Evolutionary conservation across 768 basidiomycete genomes (phyloP), one percentile per base, ranked within the genome.

Genomic region (Lactarius sanguifluus): DNA sequence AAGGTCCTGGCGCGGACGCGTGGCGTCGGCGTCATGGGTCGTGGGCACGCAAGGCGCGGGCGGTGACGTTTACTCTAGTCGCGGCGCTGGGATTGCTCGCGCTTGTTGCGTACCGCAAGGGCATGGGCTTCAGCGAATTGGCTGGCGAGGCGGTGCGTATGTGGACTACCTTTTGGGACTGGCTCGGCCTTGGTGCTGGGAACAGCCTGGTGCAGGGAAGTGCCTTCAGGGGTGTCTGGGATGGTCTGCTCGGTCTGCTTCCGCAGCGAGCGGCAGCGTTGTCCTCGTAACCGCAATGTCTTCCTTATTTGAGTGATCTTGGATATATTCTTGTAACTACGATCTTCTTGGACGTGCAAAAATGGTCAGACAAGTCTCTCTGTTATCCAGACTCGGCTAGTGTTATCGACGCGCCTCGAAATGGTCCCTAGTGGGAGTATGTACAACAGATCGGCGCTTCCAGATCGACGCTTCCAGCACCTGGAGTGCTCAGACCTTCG

Each of bases 1-100:
- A 41, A 18, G 67, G 67, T 16, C 61, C 40, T 2, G 57, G 61
- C 0, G 66, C 47, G 40, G 40, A 59, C 18, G 18, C 34, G 52
- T 63, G 61, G 66, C 66, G 50, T 25, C 61, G 57, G 18, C 30
- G 30, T 15, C 62, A 67, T 45, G 57, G 28, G 18, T 34, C 30
- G 57, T 15, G 20, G n/a, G 52, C 65, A 9, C 32, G 7, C 50
- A 43, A 10, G 32, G 15, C 20, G 2, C 15, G 34, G 30, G 4
- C 61, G 0, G 23, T 57, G 45, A 47, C 20, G 8, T 47, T 10
- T 47, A n/a, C 45, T 12, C n/a, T 47, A 1, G n/a, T 47, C 10
- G 45, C 10, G 45, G n/a, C n/a, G 45, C n/a, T 47, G 45, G n/a
- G n/a, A 10, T 30, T n/a, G 47, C 32, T 67, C 12, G 47, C 9